Evolutionary conservation across 345 rosid species (phyloP).

Genomic region (Arabis alpina): DNA sequence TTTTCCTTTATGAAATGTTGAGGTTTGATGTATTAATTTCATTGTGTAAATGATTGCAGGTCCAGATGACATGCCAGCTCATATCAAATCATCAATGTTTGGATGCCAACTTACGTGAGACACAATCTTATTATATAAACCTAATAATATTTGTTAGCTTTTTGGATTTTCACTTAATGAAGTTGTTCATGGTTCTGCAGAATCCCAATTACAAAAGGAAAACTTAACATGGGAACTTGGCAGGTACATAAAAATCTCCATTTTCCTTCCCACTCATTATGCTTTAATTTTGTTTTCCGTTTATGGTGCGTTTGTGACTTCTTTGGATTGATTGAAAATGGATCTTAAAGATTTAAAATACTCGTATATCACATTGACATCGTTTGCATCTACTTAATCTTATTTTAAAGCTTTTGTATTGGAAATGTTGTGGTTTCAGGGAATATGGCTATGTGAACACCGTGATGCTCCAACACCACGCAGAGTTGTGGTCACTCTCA

Average conservation of each 20-base stretch:
- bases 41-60: conserved; percentile 53
- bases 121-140: conserved; percentile 6
- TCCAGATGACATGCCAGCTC: conserved; percentile 99
- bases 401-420: conserved; percentile 22
- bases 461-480: conserved; percentile 85
- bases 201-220: conserved; percentile 81
- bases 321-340: conserved; percentile 1
- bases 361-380: background rate
- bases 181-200: conserved; percentile 47
- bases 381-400: background rate
- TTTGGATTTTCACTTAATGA: background rate
- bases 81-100: conserved; percentile 93
- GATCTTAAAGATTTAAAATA: background rate
- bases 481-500: conserved; percentile 82
- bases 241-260: conserved; percentile 54
- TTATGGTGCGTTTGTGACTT: background rate
- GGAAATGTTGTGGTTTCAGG: conserved; percentile 53
- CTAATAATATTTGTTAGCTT: conserved; percentile 7
- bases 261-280: conserved; percentile 24
- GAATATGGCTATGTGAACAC: conserved; percentile 97
- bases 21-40: background rate
- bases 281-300: conserved; percentile 11
- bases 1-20: too few species aligned
- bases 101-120: conserved; percentile 84
- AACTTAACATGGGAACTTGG: conserved; percentile 96